phyloP scores from a whole-genome alignment of 805 yeast genomes.

The Candida ovalis region DNA sequence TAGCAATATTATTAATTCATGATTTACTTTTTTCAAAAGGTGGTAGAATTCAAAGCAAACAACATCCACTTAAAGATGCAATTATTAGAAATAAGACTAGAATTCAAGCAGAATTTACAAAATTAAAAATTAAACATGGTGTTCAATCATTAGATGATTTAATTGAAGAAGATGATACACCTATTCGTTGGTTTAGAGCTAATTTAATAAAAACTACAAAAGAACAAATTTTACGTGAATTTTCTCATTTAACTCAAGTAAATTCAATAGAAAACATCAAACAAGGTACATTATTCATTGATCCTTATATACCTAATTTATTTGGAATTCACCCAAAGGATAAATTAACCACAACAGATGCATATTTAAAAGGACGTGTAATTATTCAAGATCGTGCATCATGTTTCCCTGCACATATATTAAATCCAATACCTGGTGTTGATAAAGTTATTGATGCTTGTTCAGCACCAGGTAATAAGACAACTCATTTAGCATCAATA shows the following conservation, averaged over 20 bases:
- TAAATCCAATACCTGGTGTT: constrained; percentile 53
- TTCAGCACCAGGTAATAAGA: constrained; percentile 98
- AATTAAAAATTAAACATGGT: constrained; percentile 68
- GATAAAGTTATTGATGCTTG: constrained; percentile 83
- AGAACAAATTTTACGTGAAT: constrained; percentile 37
- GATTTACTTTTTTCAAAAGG: constrained; percentile 72
- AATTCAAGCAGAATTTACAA: constrained; percentile 75
- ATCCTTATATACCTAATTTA: constrained; percentile 67
- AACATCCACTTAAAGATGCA: constrained; percentile 80
- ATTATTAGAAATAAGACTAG: constrained; percentile 76
- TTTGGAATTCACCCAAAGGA: constrained; percentile 82
- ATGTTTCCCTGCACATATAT: constrained; percentile 88
- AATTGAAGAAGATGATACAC: constrained; percentile 58
- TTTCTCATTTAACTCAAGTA: constrained; percentile 45
- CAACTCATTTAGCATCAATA: constrained; percentile 83
- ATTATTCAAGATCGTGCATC: constrained; percentile 96
- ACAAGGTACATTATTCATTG: constrained; percentile 65
- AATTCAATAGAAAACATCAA: constrained; percentile 37
- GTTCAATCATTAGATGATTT: constrained; percentile 53
- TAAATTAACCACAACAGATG: constrained; percentile 59
- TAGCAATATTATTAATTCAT: constrained; percentile 68
- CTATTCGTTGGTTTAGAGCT: constrained; percentile 75
- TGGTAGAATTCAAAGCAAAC: constrained; percentile 86
- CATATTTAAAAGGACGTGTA: constrained; percentile 70
- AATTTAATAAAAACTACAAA: constrained; percentile 55